Conservation (phyloP, 2,329 filamentous ascomycete species). For the Aspergillus eucalypticola region DNA sequence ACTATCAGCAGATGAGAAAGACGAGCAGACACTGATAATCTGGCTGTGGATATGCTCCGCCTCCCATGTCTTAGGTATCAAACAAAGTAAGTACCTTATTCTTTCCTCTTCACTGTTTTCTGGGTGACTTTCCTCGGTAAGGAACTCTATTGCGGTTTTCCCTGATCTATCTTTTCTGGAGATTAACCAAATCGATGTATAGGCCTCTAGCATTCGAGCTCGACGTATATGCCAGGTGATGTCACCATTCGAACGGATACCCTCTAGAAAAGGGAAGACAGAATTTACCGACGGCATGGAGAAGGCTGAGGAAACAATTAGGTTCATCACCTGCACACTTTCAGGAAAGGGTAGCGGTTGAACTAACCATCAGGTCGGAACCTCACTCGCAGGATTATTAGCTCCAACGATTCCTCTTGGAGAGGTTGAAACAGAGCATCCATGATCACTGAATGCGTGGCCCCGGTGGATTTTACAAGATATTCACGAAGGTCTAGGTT, state of each 20-base stretch:
- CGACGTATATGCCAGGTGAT: constrained; percentile 8
- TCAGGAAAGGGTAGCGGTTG: not conserved
- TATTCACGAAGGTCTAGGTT: constrained; percentile 3
- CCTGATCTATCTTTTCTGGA: not conserved
- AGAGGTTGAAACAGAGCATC: constrained; percentile 7
- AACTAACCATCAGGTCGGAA: constrained; percentile 7
- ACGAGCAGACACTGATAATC: not conserved
- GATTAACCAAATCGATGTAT: constrained; percentile 4
- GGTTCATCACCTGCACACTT: not conserved
- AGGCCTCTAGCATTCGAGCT: constrained; percentile 6
- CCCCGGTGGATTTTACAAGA: not conserved
- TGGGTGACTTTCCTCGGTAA: not conserved
- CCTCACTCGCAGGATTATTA: constrained; percentile 5
- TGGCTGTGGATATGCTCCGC: constrained; percentile 7
- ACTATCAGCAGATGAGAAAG: not conserved
- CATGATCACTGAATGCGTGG: not conserved
- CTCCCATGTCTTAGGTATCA: constrained; percentile 6
- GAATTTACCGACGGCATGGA: constrained; percentile 10
- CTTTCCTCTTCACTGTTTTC: not conserved
- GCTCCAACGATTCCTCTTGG: not conserved
- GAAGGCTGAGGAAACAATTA: constrained; percentile 2
- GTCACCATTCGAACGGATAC: not conserved
- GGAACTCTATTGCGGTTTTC: not conserved
- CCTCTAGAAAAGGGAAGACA: constrained; percentile 10
- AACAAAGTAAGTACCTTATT: constrained; percentile 2